Percentiles rank a stretch among this genome's conserved stretches.
These are phyloP conservation scores for Phoma herbarum DNA, from an alignment of 2,329 filamentous ascomycete genomes.

Conservation along the genomic window DNA sequence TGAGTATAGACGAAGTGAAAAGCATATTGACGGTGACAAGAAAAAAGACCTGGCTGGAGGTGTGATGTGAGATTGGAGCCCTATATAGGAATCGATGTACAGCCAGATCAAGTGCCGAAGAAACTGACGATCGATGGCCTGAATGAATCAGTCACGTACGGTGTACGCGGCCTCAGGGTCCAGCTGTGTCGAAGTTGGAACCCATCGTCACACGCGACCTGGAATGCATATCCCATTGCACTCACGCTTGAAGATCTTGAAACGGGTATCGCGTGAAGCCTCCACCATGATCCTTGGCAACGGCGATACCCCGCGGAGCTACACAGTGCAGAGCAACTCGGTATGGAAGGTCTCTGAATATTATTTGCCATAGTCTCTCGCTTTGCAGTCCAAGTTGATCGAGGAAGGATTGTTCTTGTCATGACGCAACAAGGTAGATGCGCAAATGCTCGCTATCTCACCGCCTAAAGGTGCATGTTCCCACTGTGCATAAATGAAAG, in stretches of 20 bases:
- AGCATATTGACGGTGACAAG: conserved; percentile 31
- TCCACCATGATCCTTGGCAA: conserved; percentile 31
- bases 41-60: background rate
- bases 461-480: background rate
- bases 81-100: background rate
- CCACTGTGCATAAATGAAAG: background rate
- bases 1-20: conserved; percentile 34
- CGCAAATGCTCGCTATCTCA: background rate
- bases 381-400: background rate
- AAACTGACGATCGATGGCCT: conserved; percentile 17
- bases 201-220: conserved; percentile 31
- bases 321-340: background rate
- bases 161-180: conserved; percentile 36
- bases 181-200: conserved; percentile 29
- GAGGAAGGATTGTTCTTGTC: background rate
- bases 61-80: background rate
- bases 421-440: background rate
- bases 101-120: background rate
- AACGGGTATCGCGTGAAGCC: conserved; percentile 42
- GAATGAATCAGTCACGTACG: conserved; percentile 27
- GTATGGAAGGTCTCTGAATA: background rate
- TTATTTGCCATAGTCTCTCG: background rate
- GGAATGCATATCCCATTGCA: conserved; percentile 22
- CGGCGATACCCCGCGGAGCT: conserved; percentile 3
- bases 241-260: conserved; percentile 33